Conservation (phyloP, 441 rosid genomes). For the Populus hybrid region DNA sequence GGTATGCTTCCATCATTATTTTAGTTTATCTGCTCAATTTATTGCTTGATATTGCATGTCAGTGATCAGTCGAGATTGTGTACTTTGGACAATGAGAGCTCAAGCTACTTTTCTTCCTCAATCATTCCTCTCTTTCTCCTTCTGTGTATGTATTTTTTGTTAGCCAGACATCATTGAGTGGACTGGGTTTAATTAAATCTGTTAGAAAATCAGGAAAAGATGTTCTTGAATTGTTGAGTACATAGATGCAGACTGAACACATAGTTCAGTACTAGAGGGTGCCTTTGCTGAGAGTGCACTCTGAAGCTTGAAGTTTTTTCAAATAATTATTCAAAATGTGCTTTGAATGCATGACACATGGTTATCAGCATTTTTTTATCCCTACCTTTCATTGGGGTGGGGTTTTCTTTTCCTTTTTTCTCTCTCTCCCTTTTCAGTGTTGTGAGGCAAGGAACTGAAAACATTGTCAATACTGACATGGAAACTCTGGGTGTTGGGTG, state of each 20-base stretch:
- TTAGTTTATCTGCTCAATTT: background rate
- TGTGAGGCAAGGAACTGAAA: background rate
- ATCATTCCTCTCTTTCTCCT: background rate
- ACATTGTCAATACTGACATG: background rate
- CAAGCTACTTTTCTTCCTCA: background rate
- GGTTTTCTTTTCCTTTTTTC: too few species aligned
- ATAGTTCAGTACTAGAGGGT: background rate
- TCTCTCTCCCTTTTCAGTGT: background rate
- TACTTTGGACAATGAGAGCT: background rate
- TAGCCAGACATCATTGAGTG: background rate
- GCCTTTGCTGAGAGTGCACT: background rate
- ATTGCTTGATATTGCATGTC: conserved; percentile 2
- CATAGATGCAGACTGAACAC: background rate
- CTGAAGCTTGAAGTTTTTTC: background rate
- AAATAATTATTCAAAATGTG: background rate
- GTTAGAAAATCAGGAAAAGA: background rate
- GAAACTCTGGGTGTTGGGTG: background rate
- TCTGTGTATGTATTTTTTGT: background rate
- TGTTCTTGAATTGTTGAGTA: background rate
- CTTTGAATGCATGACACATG: background rate
- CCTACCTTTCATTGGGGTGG: too few species aligned
- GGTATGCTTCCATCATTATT: conserved; percentile 27
- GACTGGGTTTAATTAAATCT: background rate
- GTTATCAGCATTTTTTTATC: background rate
- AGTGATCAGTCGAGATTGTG: background rate